Evolutionary conservation across 2,329 filamentous ascomycete genomes (phyloP), one percentile per base, ranked within the genome.

Genomic region (Diplodia sapinea): DNA sequence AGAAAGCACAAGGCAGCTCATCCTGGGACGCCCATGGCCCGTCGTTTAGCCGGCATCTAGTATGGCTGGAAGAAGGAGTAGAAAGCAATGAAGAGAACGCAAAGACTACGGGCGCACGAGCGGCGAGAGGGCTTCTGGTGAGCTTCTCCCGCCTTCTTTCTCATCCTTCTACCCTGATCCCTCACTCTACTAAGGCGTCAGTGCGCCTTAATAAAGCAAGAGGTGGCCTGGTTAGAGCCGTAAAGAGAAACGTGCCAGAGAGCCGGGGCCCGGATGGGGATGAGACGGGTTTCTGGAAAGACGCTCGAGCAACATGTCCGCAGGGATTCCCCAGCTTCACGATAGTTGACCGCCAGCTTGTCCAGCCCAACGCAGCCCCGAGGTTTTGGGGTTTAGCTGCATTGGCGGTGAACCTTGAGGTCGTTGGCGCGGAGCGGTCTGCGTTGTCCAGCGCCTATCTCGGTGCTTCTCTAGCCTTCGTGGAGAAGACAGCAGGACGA

Each of bases 281-380:
- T 4, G 13, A 31, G 26, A 11, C 26, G 33, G n/a, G 26, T 12
- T 63, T 63, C 59, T 63, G 47, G 59, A 63, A 63, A 20, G 17
- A 61, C 31, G 12, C 26, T 23, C 11, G 23, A 49, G 31, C 38
- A n/a, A 50, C 29, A 17, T 17, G 13, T n/a, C 12, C 29, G 20
- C 59, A 63, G 43, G 59, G 59, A 63, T 63, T 63, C 59, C 59
- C 59, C 59, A 63, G 59, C 59, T 20, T 17, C 29, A 4, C 4
- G 12, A n/a, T 26, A 31, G 23, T 13, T 50, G 59, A 63, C 59
- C 59, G 59, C 59, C n/a, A 63, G 13, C 8, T 23, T 23, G 23
- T 23, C 23, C 23, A 23, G 23, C 23, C 23, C 23, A 23, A 23
- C 23, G 23, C 23, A 23, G 23, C 23, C 23, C 40, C 40, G 38